Conservation (phyloP, 768 basidiomycete species). For the Sporobolomyces phaffii region DNA sequence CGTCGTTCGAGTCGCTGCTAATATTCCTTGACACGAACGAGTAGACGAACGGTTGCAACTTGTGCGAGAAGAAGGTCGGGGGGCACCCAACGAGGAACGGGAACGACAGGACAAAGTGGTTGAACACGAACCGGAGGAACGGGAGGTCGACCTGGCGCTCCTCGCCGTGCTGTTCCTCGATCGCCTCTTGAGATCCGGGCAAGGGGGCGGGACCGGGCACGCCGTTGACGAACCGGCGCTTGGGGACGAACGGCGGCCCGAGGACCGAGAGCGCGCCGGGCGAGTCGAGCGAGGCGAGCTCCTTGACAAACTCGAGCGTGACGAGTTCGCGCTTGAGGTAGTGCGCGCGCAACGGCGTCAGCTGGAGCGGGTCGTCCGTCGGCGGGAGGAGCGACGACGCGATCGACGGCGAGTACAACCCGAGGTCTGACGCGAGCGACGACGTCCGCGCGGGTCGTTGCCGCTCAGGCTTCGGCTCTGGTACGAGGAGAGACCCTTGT, state of each 20-base stretch:
- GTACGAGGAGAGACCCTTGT: slow-evolving; percentile 12
- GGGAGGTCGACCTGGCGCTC: slow-evolving; percentile 59
- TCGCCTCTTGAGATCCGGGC: neutral
- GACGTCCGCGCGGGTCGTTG: slow-evolving; percentile 1
- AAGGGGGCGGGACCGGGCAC: slow-evolving; percentile 13
- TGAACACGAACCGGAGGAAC: slow-evolving; percentile 79
- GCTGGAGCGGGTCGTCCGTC: slow-evolving; percentile 8
- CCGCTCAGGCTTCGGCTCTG: neutral
- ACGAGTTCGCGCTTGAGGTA: slow-evolving; percentile 96
- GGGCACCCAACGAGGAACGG: slow-evolving; percentile 88
- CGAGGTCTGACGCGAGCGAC: slow-evolving; percentile 29
- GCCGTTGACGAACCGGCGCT: slow-evolving; percentile 56
- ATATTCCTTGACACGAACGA: slow-evolving; percentile 76
- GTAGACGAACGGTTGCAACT: slow-evolving; percentile 88
- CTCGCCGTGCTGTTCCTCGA: slow-evolving; percentile 23
- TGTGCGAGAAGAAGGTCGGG: slow-evolving; percentile 83
- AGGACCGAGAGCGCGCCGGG: slow-evolving; percentile 67
- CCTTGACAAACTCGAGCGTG: slow-evolving; percentile 73
- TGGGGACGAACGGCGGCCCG: slow-evolving; percentile 71
- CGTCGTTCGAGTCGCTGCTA: slow-evolving; percentile 51
- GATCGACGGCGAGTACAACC: slow-evolving; percentile 26
- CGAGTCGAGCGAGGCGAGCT: slow-evolving; percentile 61
- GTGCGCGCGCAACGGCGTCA: slow-evolving; percentile 86
- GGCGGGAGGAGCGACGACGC: slow-evolving; percentile 18
- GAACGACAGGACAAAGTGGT: slow-evolving; percentile 87